phyloP scores from a whole-genome alignment of 2,329 filamentous ascomycete species.

The Aspergillus fijiensis region DNA sequence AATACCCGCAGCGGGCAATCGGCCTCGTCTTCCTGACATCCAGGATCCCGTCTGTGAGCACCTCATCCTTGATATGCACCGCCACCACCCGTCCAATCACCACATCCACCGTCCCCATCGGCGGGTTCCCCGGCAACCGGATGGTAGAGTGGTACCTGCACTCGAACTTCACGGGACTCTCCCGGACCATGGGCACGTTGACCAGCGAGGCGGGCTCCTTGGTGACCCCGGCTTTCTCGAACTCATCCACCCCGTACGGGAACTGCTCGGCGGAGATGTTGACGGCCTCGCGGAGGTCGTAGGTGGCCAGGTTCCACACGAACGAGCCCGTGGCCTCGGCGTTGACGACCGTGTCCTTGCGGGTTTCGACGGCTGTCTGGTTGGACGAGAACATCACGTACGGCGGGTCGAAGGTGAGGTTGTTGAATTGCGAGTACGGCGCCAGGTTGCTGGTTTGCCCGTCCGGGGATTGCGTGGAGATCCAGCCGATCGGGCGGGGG shows the following conservation, averaged over 20 bases:
- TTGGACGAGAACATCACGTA: constrained; percentile 64
- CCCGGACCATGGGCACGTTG: constrained; percentile 53
- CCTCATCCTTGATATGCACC: constrained; percentile 57
- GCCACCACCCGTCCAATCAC: constrained; percentile 59
- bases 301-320: constrained; percentile 62
- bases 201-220: constrained; percentile 48
- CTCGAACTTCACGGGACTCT: constrained; percentile 59
- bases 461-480: constrained; percentile 53
- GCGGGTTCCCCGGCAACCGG: constrained; percentile 56
- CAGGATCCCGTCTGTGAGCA: constrained; percentile 55
- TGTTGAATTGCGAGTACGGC: constrained; percentile 63
- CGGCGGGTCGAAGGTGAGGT: constrained; percentile 62
- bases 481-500: constrained; percentile 64
- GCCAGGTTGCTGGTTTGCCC: constrained; percentile 55
- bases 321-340: constrained; percentile 57
- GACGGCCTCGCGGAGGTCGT: constrained; percentile 54
- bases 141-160: constrained; percentile 58
- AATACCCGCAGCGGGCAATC: constrained; percentile 62
- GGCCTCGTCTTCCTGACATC: constrained; percentile 59
- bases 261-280: constrained; percentile 56
- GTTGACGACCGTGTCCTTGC: constrained; percentile 60
- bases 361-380: constrained; percentile 47
- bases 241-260: constrained; percentile 55
- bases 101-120: constrained; percentile 58
- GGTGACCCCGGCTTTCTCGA: constrained; percentile 49